Evolutionary conservation across 2,329 filamentous ascomycete genomes (phyloP).

Genomic region (Lachnellula cervina): DNA sequence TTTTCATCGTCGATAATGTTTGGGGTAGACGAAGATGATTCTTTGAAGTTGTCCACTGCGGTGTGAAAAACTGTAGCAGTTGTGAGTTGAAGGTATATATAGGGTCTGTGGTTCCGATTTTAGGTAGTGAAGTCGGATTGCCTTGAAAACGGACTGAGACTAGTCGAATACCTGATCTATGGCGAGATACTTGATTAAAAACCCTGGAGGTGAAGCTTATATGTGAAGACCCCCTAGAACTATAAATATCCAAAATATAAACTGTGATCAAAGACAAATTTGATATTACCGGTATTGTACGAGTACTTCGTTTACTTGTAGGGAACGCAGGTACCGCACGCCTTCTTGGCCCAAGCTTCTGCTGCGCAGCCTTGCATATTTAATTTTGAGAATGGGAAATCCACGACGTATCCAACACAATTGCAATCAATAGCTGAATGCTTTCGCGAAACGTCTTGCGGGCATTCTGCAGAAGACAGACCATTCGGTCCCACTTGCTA

Average conservation of each 20-base stretch:
- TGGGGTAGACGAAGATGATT: constrained; percentile 2
- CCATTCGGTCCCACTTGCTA: not conserved
- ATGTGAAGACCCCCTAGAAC: too few relatives aligned
- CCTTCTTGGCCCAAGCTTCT: not conserved
- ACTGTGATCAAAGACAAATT: too few relatives aligned
- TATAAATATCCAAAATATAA: too few relatives aligned
- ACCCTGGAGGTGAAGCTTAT: too few relatives aligned
- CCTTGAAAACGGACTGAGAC: too few relatives aligned
- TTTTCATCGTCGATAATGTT: constrained; percentile 1
- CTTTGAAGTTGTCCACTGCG: constrained; percentile 9
- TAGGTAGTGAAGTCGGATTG: too few relatives aligned
- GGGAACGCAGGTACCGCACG: too few relatives aligned
- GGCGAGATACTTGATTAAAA: not conserved
- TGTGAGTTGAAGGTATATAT: not conserved
- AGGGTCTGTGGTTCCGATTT: too few relatives aligned
- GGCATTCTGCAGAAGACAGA: constrained; percentile 11
- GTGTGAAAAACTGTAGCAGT: constrained; percentile 1
- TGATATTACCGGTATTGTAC: too few relatives aligned
- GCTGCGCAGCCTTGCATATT: not conserved
- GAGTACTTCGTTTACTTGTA: too few relatives aligned
- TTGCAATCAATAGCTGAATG: constrained; percentile 17
- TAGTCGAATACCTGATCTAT: not conserved
- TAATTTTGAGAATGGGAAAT: not conserved
- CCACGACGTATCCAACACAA: not conserved
- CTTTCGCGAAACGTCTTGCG: constrained; percentile 21